Evolutionary conservation across 2,329 filamentous ascomycete species (phyloP), one percentile per base, ranked within the genome.

Genomic region (Monascus ruber): DNA sequence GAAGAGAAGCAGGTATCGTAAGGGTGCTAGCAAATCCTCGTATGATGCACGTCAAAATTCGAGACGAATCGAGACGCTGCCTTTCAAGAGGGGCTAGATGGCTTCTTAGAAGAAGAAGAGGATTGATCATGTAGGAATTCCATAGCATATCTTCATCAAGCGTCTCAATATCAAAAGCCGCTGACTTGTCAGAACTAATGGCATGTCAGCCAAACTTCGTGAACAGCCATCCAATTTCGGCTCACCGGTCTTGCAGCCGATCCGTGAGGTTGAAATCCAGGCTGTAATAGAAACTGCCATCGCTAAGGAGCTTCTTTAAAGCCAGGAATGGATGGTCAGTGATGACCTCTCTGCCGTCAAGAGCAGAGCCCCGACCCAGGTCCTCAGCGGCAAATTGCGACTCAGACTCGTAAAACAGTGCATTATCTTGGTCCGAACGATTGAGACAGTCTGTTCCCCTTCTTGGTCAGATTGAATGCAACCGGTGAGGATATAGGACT

Each of bases 121-220:
- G 88, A 47, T 83, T 81, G 52, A 98, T 94, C 87, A 98, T 95
- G 64, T 93, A 95, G 3, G 86, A 93, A 57, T 98, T 98, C 91
- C 91, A 98, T 11, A 98, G 66, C 57, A 94, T 95, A 1, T 84
- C 83, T 53, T 87, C 83, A 60, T 98, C 87, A 45, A 96, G 79
- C 54, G 85, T 91, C 57, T 94, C 87, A 44, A 95, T 86, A 46
- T 94, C 85, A 46, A 96, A 88, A 1, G 83, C 79, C 34, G 79
- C 74, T 17, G 77, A 77, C 56, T 89, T 85, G 41, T 82, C 77
- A 9, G 81, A 78, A 51, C 83, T 86, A 47, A 44, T 24, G 38
- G 26, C 29, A 31, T 34, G 37, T 53, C 36, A 53, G 46, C 17
- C 17, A 17, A 17, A 17, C 17, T 17, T 17, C 17, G 17, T 29